Evolutionary conservation across 2,329 filamentous ascomycete species (phyloP).

Genomic region (Penicillium digitatum): DNA sequence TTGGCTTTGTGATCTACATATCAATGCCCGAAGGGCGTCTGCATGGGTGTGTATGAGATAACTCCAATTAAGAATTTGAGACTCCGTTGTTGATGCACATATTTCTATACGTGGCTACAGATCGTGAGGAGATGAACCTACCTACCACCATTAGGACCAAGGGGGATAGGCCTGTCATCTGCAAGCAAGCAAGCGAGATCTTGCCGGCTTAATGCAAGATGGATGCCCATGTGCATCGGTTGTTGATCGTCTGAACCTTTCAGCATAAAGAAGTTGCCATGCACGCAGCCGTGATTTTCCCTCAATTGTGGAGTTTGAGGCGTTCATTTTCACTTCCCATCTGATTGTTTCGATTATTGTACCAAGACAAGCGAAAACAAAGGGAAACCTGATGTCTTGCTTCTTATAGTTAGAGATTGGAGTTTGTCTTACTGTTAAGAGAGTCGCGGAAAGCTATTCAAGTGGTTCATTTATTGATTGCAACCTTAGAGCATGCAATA

Average conservation of each 20-base stretch:
- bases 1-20: background rate
- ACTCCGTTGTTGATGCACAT: too few species aligned
- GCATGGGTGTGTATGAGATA: background rate
- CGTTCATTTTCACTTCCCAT: background rate
- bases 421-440: background rate
- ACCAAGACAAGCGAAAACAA: background rate
- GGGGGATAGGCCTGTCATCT: too few species aligned
- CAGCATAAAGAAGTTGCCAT: background rate
- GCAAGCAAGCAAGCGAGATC: too few species aligned
- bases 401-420: background rate
- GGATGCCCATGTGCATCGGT: background rate
- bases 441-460: background rate
- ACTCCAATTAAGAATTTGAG: background rate
- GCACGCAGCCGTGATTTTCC: background rate
- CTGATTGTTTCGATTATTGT: background rate
- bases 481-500: background rate
- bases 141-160: too few species aligned
- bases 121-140: too few species aligned
- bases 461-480: background rate
- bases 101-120: too few species aligned
- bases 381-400: background rate
- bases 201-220: too few species aligned
- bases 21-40: background rate
- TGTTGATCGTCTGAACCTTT: background rate
- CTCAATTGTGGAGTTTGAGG: background rate